Evolutionary conservation across 371 early-diverging fungal species (phyloP), one percentile per base, ranked within the genome.

Genomic region (Lichtheimia ramosa): DNA sequence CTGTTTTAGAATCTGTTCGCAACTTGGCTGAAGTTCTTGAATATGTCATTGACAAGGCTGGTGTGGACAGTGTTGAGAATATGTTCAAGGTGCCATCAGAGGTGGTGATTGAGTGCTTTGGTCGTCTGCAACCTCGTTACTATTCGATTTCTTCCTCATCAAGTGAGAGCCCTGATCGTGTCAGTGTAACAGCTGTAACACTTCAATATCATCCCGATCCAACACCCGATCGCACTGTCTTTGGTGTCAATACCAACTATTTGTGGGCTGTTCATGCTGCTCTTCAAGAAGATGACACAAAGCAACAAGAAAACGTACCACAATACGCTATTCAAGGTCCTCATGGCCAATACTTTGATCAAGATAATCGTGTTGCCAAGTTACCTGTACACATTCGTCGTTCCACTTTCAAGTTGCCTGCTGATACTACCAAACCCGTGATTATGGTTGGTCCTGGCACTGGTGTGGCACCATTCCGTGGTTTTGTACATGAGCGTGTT

Each of bases 371-470:
- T 5, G 40, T 64, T 48, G 70, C 63, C 56, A 64, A 71, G 66
- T 64, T 94, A n/a, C 94, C 95, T 24, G 73, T 94, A 46, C 92
- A 89, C 69, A 89, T 95, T 61, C 92, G 93, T 41, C 83, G 84
- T 40, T 91, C 90, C 43, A 77, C 81, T 48, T 97, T 97, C 82
- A 79, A 86, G 43, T 79, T 96, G 55, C 97, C 95, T 21, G 62
- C 76, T 3, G 83, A 91, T 61, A 68, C 77, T 28, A 54, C 76
- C 14, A 69, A 83, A n/a, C 96, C 96, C 5, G 75, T 97, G 42
- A 85, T 97, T 43, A 95, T 97, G 95, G 75, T 97, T 48, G 96
- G 97, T 2, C 96, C 97, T 3, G 97, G 97, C 40, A 97, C 97
- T 2, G 97, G 97, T 18, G 91, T 97, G 10, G 97, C 97, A 5